A percentile compares a stretch with the other conserved stretches of the same genome.
These are phyloP conservation scores for Fusarium floridanum DNA, from an alignment of 2,329 filamentous ascomycete species.

Conservation along the genomic window DNA sequence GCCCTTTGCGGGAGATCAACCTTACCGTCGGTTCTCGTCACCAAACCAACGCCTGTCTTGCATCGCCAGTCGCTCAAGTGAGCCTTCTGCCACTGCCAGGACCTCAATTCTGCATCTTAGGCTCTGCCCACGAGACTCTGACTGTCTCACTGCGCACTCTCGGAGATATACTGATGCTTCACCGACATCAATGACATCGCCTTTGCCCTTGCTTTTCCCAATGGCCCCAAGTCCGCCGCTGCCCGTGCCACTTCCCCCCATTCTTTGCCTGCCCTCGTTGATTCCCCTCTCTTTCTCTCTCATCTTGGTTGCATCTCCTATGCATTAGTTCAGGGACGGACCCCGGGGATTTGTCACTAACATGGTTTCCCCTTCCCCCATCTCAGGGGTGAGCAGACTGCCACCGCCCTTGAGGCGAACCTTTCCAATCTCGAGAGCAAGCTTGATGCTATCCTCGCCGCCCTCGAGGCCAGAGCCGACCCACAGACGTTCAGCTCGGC, in stretches of 20 bases:
- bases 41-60: background rate
- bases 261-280: background rate
- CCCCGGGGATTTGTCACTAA: constrained; percentile 28
- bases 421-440: constrained; percentile 66
- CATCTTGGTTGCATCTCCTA: background rate
- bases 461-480: constrained; percentile 54
- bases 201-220: constrained; percentile 1
- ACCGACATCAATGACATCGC: background rate
- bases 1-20: constrained; percentile 10
- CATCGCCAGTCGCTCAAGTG: background rate
- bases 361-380: constrained; percentile 11
- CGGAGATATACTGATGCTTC: background rate
- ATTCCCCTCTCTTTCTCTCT: background rate
- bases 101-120: background rate
- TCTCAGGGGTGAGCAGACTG: constrained; percentile 66
- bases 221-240: background rate
- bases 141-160: background rate
- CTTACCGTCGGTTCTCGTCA: background rate
- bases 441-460: constrained; percentile 67
- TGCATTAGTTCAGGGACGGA: background rate
- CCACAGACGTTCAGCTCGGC: constrained; percentile 8
- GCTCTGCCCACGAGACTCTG: background rate
- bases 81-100: background rate
- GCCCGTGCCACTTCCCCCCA: background rate
- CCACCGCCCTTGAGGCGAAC: constrained; percentile 65